phyloP scores from a whole-genome alignment of 176 grass and related monocot species.

The Calamus simplicifolius region DNA sequence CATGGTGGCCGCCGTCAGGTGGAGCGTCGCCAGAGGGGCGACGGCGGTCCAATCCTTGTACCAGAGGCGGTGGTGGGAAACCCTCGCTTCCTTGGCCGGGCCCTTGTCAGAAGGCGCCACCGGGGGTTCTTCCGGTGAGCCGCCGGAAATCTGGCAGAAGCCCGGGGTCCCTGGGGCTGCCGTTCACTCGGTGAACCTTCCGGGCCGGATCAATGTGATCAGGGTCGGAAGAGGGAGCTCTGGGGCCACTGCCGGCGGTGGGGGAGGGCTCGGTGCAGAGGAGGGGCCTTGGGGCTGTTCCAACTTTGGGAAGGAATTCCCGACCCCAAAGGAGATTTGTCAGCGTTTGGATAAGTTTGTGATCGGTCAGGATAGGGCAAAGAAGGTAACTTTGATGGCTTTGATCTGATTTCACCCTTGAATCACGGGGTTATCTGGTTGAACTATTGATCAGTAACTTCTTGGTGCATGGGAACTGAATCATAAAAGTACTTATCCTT shows the following conservation, averaged over 20 bases:
- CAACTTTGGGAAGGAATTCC: slow-evolving; percentile 34
- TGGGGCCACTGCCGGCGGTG: neutral
- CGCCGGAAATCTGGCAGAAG: slow-evolving; percentile 63
- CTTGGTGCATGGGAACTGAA: too few species aligned
- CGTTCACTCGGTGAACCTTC: neutral
- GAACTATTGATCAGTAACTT: too few species aligned
- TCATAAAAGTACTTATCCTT: too few species aligned
- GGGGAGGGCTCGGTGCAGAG: slow-evolving; percentile 23
- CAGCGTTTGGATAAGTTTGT: slow-evolving; percentile 53
- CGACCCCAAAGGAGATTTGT: slow-evolving; percentile 56
- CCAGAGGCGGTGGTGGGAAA: too few species aligned
- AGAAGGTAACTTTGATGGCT: slow-evolving; percentile 32
- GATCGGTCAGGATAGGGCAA: slow-evolving; percentile 53
- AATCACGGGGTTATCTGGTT: too few species aligned
- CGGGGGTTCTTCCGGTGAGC: slow-evolving; percentile 11
- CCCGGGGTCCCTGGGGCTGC: slow-evolving; percentile 20
- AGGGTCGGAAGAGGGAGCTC: slow-evolving; percentile 24
- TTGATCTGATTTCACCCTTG: too few species aligned
- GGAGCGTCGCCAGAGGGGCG: too few species aligned
- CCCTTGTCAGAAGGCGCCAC: too few species aligned
- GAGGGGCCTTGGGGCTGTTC: slow-evolving; percentile 38
- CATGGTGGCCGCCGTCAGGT: too few species aligned
- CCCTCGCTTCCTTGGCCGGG: too few species aligned
- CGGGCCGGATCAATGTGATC: slow-evolving; percentile 37
- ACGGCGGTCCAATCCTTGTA: too few species aligned